Base-by-base conservation (phyloP, 208 protist species). In the Trichomonas gallinae region DNA sequence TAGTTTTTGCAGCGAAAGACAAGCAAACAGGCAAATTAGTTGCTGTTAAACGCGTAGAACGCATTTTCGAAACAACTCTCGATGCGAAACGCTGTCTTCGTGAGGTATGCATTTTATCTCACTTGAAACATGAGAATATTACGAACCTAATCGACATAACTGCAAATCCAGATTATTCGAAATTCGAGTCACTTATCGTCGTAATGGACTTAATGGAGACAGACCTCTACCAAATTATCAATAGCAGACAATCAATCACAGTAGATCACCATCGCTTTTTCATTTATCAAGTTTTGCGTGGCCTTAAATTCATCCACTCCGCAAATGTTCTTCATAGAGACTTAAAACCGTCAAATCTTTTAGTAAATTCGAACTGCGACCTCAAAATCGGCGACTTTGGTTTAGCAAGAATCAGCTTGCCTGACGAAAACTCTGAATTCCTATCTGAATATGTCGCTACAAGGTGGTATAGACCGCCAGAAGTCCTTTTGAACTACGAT, bases 381-480 rank as follows among this genome's bases (percentile, higher is more conserved):
- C 87, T 98, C 10, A 98, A 98, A 96, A 96, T 98, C 36, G 97
- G 97, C 44, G 98, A 98, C 96, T 98, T 98, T 97, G 98, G 98
- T 96, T 96, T 98, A 9, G 98, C 98, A 15, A 97, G 98, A 34
- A 96, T 97, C 17, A 91, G 85, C 23, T 10, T 34, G 3, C 49
- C 23, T 10, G 34, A 96, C 10, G 89, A 96, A 45, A 44, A 72
- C 10, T 38, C 89, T 98, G 99, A 40, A 26, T 81, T 99, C 99
- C 81, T 97, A 17, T 97, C 97, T 0, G 96, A 97, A 72, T 97
- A 97, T 93, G 97, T 98, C 13, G 97, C 97, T 1, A 98, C 97
- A 11, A 97, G 99, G 4, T 99, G 99, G 99, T 99, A 99, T 97
- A 98, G 99, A 46, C 98, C 99, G n/a, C 99, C 99, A 31, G 99